Conservation (phyloP, 257 asterid species). For the Handroanthus guayacan region DNA sequence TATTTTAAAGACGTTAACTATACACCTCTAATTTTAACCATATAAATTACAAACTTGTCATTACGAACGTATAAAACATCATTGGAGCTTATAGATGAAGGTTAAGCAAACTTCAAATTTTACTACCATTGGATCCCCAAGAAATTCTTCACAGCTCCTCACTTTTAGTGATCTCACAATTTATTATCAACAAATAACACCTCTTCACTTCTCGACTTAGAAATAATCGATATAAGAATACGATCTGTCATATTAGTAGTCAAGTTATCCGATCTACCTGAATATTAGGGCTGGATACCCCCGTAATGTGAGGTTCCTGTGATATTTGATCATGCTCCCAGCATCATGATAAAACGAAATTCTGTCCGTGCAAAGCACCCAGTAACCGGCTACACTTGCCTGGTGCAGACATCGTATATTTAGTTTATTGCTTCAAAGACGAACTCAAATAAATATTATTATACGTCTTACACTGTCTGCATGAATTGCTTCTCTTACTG, state of each 20-base stretch:
- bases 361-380: slow-evolving; percentile 79
- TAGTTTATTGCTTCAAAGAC: slow-evolving; percentile 27
- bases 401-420: slow-evolving; percentile 35
- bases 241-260: background rate
- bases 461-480: slow-evolving; percentile 72
- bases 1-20: too few species aligned
- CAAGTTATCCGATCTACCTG: slow-evolving; percentile 50
- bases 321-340: slow-evolving; percentile 96
- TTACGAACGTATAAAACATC: too few species aligned
- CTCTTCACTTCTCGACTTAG: background rate
- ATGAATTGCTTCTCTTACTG: slow-evolving; percentile 86
- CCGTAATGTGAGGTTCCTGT: slow-evolving; percentile 78
- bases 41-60: too few species aligned
- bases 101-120: background rate
- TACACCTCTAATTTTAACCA: too few species aligned
- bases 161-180: background rate
- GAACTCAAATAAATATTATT: slow-evolving; percentile 20
- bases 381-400: slow-evolving; percentile 55
- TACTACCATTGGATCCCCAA: background rate
- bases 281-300: slow-evolving; percentile 87
- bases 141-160: background rate
- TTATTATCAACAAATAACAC: background rate
- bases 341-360: slow-evolving; percentile 68
- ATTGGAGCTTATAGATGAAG: background rate
- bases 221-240: background rate